These are phyloP conservation scores for Cercospora berteroae DNA, from an alignment of 2,329 filamentous ascomycete species.

Conservation along the genomic window DNA sequence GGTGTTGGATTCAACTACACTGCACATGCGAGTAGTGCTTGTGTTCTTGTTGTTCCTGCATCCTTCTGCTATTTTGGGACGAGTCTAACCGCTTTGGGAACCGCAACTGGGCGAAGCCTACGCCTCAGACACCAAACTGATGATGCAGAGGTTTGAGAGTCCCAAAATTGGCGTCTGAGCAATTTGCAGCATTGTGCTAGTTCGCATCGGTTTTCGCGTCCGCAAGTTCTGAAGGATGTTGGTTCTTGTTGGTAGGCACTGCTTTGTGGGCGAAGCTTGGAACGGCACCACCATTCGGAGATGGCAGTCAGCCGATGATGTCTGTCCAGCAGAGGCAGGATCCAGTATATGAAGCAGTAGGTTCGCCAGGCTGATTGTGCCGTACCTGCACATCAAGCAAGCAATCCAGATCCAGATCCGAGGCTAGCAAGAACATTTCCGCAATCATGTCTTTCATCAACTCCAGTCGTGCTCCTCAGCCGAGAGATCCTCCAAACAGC, in stretches of 20 bases:
- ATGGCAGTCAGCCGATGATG: neutral
- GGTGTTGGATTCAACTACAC: neutral
- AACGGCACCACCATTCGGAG: neutral
- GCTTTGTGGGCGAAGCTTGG: constrained; percentile 6
- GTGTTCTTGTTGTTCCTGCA: constrained; percentile 6
- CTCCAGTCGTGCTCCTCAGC: neutral
- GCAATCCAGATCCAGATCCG: neutral
- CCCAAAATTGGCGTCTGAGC: constrained; percentile 2
- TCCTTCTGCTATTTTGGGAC: constrained; percentile 5
- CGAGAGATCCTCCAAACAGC: constrained; percentile 11
- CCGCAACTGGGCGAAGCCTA: constrained; percentile 5
- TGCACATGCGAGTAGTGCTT: neutral
- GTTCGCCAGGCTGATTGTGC: neutral
- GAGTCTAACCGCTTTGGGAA: neutral
- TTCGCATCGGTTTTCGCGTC: neutral
- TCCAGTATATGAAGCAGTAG: constrained; percentile 11
- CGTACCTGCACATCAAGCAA: neutral
- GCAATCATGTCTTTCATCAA: neutral
- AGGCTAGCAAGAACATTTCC: neutral
- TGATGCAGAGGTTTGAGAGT: neutral
- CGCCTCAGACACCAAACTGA: constrained; percentile 1
- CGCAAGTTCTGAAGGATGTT: constrained; percentile 4
- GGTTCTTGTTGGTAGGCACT: constrained; percentile 8
- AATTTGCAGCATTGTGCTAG: constrained; percentile 9
- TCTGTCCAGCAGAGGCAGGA: neutral